Conservation (phyloP, 2,329 filamentous ascomycete species). For the Aspergillus ruber region DNA sequence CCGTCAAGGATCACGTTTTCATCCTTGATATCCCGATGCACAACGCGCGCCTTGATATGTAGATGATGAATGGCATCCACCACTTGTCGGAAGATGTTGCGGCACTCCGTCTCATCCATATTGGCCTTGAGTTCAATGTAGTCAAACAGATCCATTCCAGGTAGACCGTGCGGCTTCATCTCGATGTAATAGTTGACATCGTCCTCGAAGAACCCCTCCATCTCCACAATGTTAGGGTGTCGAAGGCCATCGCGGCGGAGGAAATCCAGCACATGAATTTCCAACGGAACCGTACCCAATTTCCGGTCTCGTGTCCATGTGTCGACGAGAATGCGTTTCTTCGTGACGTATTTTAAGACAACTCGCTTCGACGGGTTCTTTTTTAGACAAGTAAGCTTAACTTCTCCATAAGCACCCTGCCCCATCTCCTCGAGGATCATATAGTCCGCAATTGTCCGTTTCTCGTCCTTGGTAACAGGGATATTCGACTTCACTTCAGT, state of each 20-base stretch:
- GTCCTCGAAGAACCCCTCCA: constrained; percentile 62
- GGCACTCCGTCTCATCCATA: constrained; percentile 91
- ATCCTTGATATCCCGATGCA: constrained; percentile 97
- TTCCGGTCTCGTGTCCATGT: constrained; percentile 95
- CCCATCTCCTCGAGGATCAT: constrained; percentile 96
- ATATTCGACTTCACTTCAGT: constrained; percentile 18
- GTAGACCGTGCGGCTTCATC: constrained; percentile 86
- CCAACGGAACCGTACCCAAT: constrained; percentile 87
- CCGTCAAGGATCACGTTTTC: constrained; percentile 96
- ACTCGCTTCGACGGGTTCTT: constrained; percentile 69
- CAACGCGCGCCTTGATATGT: constrained; percentile 82
- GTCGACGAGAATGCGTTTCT: constrained; percentile 91
- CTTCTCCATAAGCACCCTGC: constrained; percentile 93
- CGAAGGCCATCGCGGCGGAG: constrained; percentile 65
- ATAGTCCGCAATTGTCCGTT: constrained; percentile 86
- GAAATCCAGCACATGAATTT: constrained; percentile 95
- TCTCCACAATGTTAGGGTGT: constrained; percentile 62
- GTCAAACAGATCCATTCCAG: constrained; percentile 97
- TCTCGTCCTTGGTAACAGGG: constrained; percentile 41
- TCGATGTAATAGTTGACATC: constrained; percentile 92
- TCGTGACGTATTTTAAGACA: constrained; percentile 96
- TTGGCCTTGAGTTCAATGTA: constrained; percentile 95
- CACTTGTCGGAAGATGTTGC: constrained; percentile 92
- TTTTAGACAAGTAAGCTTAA: constrained; percentile 87
- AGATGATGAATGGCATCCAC: constrained; percentile 84